A percentile compares a stretch with the other conserved stretches of the same genome.
Conservation (phyloP, 2,329 filamentous ascomycete genomes). For the Septoria linicola region DNA sequence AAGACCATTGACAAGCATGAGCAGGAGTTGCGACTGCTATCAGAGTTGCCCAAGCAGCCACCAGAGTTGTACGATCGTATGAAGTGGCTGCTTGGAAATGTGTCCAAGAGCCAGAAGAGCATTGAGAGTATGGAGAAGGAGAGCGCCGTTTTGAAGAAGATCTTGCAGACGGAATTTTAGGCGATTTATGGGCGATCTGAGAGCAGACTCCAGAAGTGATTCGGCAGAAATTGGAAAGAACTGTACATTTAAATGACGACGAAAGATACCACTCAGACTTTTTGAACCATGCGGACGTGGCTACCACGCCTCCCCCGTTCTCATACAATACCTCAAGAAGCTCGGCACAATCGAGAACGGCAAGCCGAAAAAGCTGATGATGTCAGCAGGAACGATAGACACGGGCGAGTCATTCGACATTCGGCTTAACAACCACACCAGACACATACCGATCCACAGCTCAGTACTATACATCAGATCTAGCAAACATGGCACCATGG, state of each 20-base stretch:
- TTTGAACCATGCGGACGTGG: no score
- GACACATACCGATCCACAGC: background rate
- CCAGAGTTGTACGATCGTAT: constrained; percentile 65
- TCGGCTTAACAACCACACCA: no score
- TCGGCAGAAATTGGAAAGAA: constrained; percentile 15
- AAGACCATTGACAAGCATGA: constrained; percentile 76
- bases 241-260: constrained; percentile 16
- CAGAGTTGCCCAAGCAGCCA: constrained; percentile 67
- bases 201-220: background rate
- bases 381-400: no score
- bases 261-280: constrained; percentile 7
- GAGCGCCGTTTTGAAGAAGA: constrained; percentile 68
- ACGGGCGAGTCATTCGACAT: no score
- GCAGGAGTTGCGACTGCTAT: constrained; percentile 71
- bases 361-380: no score
- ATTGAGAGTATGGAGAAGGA: constrained; percentile 72
- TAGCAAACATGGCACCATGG: background rate
- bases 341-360: no score
- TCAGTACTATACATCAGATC: background rate
- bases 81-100: constrained; percentile 70
- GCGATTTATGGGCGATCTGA: no score
- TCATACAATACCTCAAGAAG: no score
- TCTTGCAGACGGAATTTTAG: constrained; percentile 59
- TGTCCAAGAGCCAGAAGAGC: constrained; percentile 71
- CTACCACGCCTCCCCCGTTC: no score